A percentile compares a stretch with the other conserved stretches of the same genome.
phyloP scores from a whole-genome alignment of 2,329 filamentous ascomycete species.

The Rhytidhysteron rufulum region DNA sequence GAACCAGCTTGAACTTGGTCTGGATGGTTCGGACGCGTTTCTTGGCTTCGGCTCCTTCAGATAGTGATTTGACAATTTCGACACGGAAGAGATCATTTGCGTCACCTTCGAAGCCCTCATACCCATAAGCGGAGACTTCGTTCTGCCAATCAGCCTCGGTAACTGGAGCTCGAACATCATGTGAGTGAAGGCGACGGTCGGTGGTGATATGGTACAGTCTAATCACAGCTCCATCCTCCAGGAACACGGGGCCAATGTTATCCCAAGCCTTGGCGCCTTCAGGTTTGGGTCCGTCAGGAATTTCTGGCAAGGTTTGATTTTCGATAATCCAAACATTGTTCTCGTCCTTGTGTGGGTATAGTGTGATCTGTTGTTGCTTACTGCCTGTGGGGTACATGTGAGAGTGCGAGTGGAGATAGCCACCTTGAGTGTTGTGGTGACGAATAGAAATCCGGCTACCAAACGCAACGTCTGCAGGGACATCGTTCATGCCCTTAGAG shows the following conservation, averaged over 20 bases:
- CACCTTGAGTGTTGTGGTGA: conserved; percentile 95
- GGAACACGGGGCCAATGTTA: conserved; percentile 61
- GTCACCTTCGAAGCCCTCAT: conserved; percentile 93
- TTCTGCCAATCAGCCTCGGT: conserved; percentile 71
- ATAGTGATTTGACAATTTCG: conserved; percentile 90
- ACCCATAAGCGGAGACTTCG: conserved; percentile 94
- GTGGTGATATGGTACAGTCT: conserved; percentile 81
- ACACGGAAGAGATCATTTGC: conserved; percentile 94
- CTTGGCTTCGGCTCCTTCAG: conserved; percentile 73
- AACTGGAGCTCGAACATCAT: conserved; percentile 68
- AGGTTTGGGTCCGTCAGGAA: conserved; percentile 69
- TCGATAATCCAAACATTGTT: conserved; percentile 95
- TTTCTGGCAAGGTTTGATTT: conserved; percentile 90
- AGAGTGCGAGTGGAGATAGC: conserved; percentile 92
- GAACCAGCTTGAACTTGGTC: conserved; percentile 91
- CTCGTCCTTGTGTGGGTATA: conserved; percentile 98
- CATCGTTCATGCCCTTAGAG: conserved; percentile 93
- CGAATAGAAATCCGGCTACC: conserved; percentile 83
- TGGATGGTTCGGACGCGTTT: conserved; percentile 87
- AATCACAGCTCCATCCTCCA: conserved; percentile 77
- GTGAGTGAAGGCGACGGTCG: conserved; percentile 87
- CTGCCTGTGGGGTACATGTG: conserved; percentile 98
- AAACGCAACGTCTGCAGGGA: conserved; percentile 84
- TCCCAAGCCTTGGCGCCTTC: conserved; percentile 85
- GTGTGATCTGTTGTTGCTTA: conserved; percentile 97